Evolutionary conservation across 2,329 filamentous ascomycete genomes (phyloP).

Genomic region (Hypoxylon sp.): DNA sequence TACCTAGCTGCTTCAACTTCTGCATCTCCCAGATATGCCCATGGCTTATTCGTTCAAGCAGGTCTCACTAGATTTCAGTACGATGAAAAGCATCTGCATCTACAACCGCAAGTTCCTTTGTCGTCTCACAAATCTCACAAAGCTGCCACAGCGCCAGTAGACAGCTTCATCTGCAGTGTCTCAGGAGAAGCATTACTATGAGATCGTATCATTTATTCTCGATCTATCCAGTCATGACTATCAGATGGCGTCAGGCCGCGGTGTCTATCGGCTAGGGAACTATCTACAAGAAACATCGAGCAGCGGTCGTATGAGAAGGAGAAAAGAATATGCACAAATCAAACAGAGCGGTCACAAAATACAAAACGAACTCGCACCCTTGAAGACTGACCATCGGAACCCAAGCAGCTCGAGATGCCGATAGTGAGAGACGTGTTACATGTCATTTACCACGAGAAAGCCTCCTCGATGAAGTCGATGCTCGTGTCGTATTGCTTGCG

Average conservation of each 20-base stretch:
- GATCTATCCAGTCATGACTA: slow-evolving; percentile 33
- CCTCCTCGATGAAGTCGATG: slow-evolving; percentile 84
- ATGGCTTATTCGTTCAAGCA: background rate
- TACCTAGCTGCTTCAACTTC: background rate
- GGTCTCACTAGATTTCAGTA: background rate
- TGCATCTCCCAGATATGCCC: background rate
- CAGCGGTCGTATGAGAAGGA: slow-evolving; percentile 25
- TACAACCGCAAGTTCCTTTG: background rate
- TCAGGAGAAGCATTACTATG: background rate
- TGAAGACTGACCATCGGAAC: slow-evolving; percentile 12
- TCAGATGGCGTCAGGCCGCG: slow-evolving; percentile 17
- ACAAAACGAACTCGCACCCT: slow-evolving; percentile 33
- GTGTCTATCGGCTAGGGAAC: slow-evolving; percentile 28
- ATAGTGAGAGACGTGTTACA: slow-evolving; percentile 7
- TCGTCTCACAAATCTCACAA: background rate
- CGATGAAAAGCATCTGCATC: background rate
- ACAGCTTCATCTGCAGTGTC: background rate
- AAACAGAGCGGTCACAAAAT: slow-evolving; percentile 30
- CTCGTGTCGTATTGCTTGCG: slow-evolving; percentile 72
- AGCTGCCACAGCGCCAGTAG: background rate
- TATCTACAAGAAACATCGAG: slow-evolving; percentile 41
- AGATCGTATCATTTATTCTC: slow-evolving; percentile 31
- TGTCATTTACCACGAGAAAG: slow-evolving; percentile 69
- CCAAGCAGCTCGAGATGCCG: slow-evolving; percentile 7
- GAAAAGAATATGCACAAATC: slow-evolving; percentile 42